Conservation (phyloP, 1,139 yeast genomes). For the Kurtzmaniella quercitrusa region DNA sequence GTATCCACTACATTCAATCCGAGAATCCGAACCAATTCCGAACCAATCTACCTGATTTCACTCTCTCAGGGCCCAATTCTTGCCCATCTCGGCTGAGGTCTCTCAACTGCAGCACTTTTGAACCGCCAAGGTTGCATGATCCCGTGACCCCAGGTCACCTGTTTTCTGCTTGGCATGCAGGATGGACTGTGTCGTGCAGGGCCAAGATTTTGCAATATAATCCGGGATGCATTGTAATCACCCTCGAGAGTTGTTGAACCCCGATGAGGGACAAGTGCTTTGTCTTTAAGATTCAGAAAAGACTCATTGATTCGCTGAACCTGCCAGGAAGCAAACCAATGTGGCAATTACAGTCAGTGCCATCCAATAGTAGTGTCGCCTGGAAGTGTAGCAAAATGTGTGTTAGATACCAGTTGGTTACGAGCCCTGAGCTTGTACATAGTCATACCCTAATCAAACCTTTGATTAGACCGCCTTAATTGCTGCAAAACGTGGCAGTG, state of each 20-base stretch:
- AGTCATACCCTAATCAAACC: too few species aligned
- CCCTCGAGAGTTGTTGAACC: background rate
- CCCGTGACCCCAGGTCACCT: slow-evolving; percentile 3
- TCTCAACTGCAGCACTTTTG: background rate
- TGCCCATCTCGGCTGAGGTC: background rate
- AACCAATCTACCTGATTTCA: background rate
- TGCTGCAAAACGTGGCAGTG: too few species aligned
- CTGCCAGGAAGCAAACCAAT: too few species aligned
- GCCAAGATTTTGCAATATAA: background rate
- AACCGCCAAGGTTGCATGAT: background rate
- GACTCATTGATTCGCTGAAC: too few species aligned
- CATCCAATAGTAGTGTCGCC: too few species aligned
- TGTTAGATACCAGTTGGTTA: too few species aligned
- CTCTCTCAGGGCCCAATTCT: background rate
- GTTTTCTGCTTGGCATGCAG: background rate
- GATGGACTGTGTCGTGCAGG: background rate
- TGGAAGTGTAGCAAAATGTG: too few species aligned
- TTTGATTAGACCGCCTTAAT: too few species aligned
- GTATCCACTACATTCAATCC: too few species aligned
- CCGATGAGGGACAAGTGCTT: background rate
- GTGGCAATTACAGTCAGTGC: too few species aligned
- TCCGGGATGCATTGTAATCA: background rate
- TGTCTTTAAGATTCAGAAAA: too few species aligned
- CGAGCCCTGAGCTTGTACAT: too few species aligned
- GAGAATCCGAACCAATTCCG: background rate